Base-by-base conservation (phyloP, 129 eudicot species). In the Tagetes patula region DNA sequence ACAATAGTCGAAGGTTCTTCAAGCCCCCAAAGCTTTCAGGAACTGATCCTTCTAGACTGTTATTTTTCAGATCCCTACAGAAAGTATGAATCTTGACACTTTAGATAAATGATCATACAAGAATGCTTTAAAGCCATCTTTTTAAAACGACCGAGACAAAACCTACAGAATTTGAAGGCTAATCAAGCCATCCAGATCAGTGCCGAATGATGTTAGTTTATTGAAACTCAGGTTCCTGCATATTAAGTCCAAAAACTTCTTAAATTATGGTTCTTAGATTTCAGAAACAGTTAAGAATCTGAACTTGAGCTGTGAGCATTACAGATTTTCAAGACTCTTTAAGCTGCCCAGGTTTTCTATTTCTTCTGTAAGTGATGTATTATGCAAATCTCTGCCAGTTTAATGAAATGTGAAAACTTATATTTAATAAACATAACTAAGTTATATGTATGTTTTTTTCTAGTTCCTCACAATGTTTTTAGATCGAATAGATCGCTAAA, bases 221-320 rank as follows among this genome's bases (percentile, higher is more conserved):
- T 93, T 93, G 79, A 79, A 93, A 82, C 98, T 89, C 88, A 93
- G 68, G 69, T 93, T 89, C 80, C 98, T 93, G 95, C 83, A 82
- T 30, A 27, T 46, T 61, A 46, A 79, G 8, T 38, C 50, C 64
- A 72, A 53, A 53, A 20, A 1, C 47, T 45, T 55, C 36, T 20
- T 65, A 40, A 73, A 39, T 12, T 42, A 65, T 72, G n/a, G 39
- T 14, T 45, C 48, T 71, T 63, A 63, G 14, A n/a, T 39, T 47
- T 47, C 32, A 56, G 79, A 50, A 69, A 75, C 59, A 45, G n/a
- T 32, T 56, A 62, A 49, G 6, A 75, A 64, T 10, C 8, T 46
- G 54, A 70, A 30, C 42, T 41, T 8, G 47, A 61, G 58, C 20
- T 27, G 43, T 5, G 10, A 3, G 67, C 68, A 74, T 84, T 93